Evolutionary conservation across 805 yeast genomes (phyloP).

Genomic region (Lachancea meyersii): DNA sequence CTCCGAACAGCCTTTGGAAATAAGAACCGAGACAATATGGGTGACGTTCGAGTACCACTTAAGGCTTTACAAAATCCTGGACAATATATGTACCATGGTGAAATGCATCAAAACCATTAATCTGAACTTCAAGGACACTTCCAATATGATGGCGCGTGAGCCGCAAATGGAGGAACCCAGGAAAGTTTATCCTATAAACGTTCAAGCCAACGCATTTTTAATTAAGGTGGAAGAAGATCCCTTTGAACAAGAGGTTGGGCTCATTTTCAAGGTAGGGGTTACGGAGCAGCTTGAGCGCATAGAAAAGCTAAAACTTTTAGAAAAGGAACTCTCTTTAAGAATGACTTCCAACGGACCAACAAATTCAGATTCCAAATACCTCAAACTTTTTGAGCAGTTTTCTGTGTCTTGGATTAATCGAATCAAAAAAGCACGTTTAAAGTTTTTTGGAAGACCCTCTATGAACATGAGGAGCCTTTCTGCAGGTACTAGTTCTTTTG

Average conservation of each 20-base stretch:
- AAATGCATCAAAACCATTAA: conserved; percentile 43
- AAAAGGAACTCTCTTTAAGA: conserved; percentile 13
- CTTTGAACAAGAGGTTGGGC: conserved; percentile 54
- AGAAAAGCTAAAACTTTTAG: conserved; percentile 32
- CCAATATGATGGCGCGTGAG: conserved; percentile 18
- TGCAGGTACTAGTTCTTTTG: conserved; percentile 2
- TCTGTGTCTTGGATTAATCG: conserved; percentile 39
- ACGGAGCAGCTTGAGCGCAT: conserved; percentile 51
- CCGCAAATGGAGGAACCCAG: conserved; percentile 28
- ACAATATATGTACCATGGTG: conserved; percentile 42
- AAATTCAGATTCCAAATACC: conserved; percentile 8
- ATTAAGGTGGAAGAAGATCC: conserved; percentile 57
- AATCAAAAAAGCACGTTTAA: conserved; percentile 26
- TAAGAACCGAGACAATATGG: conserved; percentile 19
- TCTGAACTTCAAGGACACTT: conserved; percentile 38
- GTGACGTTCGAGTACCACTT: conserved; percentile 33
- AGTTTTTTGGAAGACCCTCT: conserved; percentile 28
- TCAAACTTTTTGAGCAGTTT: conserved; percentile 30
- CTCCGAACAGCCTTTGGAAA: neutral
- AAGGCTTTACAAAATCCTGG: conserved; percentile 44
- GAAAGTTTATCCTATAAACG: conserved; percentile 38
- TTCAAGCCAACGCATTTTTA: conserved; percentile 39
- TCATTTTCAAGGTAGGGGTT: conserved; percentile 51
- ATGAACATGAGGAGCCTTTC: conserved; percentile 7
- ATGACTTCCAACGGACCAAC: neutral